Evolutionary conservation across 2,329 filamentous ascomycete genomes (phyloP), one percentile per base, ranked within the genome.

Genomic region (Curvularia verruculosa): DNA sequence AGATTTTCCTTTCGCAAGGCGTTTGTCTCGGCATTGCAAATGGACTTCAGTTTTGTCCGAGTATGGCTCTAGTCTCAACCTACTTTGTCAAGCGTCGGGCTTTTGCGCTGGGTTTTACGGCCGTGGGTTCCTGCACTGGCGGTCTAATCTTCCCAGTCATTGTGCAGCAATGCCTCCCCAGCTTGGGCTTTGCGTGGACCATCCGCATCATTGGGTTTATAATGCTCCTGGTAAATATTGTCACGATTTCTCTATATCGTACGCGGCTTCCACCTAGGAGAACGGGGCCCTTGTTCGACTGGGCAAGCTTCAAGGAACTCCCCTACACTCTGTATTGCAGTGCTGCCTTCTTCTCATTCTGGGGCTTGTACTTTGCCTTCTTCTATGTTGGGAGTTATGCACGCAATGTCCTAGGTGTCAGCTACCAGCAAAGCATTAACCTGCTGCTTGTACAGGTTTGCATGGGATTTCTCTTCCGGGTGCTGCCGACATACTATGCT

Each of bases 171-270:
- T 72, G 68, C 24, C 54, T 74, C 10, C 69, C 69, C 23, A 63
- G 51, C 12, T 36, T 73, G 21, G 72, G 71, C n/a, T 89, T 88
- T 64, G 79, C 80, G 0, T 89, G 87, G 85, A 87, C 87, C 0
- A 81, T 88, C 36, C 79, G 87, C 0, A 82, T 83, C 1, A 80
- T 88, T 46, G 87, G 85, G 0, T 82, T 89, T 52, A 80, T 89
- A 24, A 84, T 85, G 19, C 65, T 88, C 2, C 78, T 74, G 0
- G 77, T 72, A 68, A 56, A 68, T 56, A 23, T 60, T 69, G 45
- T 75, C 66, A 47, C 62, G 66, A 54, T 73, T 61, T 6, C 73
- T 65, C 64, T 78, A 68, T 73, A 70, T 68, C 46, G 76, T 69
- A 58, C 71, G 67, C 59, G 71, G 70, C 34, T 79, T 5, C 69